Evolutionary conservation across 2,329 filamentous ascomycete genomes (phyloP).

Genomic region (Venturia aucupariae): DNA sequence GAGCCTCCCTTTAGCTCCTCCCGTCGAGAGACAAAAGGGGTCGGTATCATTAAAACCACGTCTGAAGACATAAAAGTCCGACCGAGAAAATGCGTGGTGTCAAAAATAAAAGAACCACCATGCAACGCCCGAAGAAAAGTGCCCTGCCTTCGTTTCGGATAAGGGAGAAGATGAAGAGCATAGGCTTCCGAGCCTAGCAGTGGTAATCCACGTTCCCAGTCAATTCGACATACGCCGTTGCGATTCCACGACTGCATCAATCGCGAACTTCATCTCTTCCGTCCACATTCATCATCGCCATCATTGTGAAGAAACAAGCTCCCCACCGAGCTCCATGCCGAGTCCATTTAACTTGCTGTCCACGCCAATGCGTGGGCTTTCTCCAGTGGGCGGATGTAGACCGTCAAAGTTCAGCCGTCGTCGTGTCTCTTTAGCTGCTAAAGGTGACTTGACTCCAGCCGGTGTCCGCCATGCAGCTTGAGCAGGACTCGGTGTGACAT

Average conservation of each 20-base stretch:
- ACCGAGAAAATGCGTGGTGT: not conserved
- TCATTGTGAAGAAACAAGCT: slow-evolving; percentile 32
- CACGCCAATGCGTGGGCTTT: slow-evolving; percentile 32
- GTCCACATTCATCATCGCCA: not conserved
- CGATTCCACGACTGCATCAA: not conserved
- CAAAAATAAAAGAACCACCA: not conserved
- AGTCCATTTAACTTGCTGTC: slow-evolving; percentile 42
- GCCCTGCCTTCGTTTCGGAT: not conserved
- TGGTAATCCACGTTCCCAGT: not conserved
- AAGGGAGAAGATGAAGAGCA: not conserved
- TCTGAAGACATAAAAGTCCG: not conserved
- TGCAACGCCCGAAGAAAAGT: not conserved
- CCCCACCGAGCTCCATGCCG: slow-evolving; percentile 58
- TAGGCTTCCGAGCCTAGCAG: not conserved
- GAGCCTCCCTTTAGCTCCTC: not conserved
- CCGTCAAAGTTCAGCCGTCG: slow-evolving; percentile 70
- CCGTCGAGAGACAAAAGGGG: not conserved
- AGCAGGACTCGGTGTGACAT: slow-evolving; percentile 91
- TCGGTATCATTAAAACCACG: slow-evolving; percentile 5
- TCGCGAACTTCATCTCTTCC: slow-evolving; percentile 1
- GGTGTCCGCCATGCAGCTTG: slow-evolving; percentile 72
- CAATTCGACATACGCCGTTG: not conserved
- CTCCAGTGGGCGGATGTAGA: slow-evolving; percentile 47
- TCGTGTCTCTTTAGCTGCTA: slow-evolving; percentile 58
- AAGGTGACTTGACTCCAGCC: slow-evolving; percentile 56